Percentiles rank a stretch among this genome's conserved stretches.
These are phyloP conservation scores for Silybum marianum DNA, from an alignment of 129 eudicot genomes.

Conservation along the genomic window DNA sequence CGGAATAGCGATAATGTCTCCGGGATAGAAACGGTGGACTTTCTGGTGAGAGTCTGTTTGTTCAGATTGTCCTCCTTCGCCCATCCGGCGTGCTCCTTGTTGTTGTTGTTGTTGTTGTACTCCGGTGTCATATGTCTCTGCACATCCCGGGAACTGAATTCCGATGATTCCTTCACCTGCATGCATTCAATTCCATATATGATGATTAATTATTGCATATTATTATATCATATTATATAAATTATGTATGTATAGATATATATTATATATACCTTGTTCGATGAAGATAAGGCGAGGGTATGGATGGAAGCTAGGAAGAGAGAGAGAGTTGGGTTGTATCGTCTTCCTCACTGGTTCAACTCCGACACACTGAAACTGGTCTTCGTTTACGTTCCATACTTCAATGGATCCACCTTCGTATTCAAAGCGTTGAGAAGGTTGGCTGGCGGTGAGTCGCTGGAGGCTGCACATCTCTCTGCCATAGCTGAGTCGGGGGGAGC, in stretches of 20 bases:
- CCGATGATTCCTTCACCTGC: conserved; percentile 66
- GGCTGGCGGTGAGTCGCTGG: conserved; percentile 41
- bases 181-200: background rate
- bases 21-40: conserved; percentile 59
- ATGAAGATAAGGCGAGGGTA: conserved; percentile 66
- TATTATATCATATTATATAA: no score
- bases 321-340: conserved; percentile 54
- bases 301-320: conserved; percentile 66
- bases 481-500: conserved; percentile 37
- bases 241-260: no score
- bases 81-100: conserved; percentile 22
- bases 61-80: conserved; percentile 1
- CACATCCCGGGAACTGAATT: conserved; percentile 71
- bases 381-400: conserved; percentile 56
- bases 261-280: conserved; percentile 39
- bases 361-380: conserved; percentile 69
- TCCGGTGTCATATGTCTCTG: conserved; percentile 61
- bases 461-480: conserved; percentile 58
- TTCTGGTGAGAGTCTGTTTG: conserved; percentile 60
- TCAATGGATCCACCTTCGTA: conserved; percentile 73
- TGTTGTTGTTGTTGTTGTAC: conserved; percentile 32
- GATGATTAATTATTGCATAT: background rate
- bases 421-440: conserved; percentile 46
- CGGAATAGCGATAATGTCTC: conserved; percentile 69
- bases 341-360: conserved; percentile 45